Evolutionary conservation across 441 rosid species (phyloP), one percentile per base, ranked within the genome.

Genomic region (Dalechampia spathulata): DNA sequence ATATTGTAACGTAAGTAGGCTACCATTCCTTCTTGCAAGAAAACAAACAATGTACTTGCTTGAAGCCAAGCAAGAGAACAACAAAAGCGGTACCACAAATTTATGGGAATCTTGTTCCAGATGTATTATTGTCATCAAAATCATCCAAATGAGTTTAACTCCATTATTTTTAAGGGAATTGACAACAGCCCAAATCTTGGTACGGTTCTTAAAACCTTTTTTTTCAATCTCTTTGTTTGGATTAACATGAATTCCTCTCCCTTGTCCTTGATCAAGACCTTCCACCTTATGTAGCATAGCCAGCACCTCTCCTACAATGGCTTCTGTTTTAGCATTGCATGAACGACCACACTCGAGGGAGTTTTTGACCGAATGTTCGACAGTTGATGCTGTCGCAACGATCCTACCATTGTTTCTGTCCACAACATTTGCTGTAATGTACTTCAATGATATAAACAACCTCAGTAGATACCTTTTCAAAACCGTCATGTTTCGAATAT

Each of bases 101-200:
- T 26, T 32, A 62, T 56, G 52, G 28, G 55, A 52, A 64, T 49
- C 38, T 56, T 26, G 58, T 64, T 30, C 60, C 25, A 22, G 65
- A 62, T 28, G 65, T 38, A 48, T 57, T 61, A 47, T 57, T 61
- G 12, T 63, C 76, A 36, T 61, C 77, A 26, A 67, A 55, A 60
- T 83, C 85, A 48, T 79, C 83, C 32, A 85, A 77, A 80, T 56
- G 37, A 85, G 69, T 40, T 78, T 83, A 36, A 88, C 79, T 10
- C 87, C 94, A 68, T 75, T 82, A 75, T 83, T 83, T 65, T 69
- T 79, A 6, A 88, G 76, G 20, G 81, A 74, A 66, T 80, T 83
- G 44, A 85, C 83, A 57, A 83, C 61, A 6, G 91, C 82, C 88
- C 91, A 74, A 5, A 77, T 60, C 59, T 67, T 70, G 6, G 72